Evolutionary conservation across 1,284 basidiomycete species (phyloP).

Genomic region (Marasmius oreades): DNA sequence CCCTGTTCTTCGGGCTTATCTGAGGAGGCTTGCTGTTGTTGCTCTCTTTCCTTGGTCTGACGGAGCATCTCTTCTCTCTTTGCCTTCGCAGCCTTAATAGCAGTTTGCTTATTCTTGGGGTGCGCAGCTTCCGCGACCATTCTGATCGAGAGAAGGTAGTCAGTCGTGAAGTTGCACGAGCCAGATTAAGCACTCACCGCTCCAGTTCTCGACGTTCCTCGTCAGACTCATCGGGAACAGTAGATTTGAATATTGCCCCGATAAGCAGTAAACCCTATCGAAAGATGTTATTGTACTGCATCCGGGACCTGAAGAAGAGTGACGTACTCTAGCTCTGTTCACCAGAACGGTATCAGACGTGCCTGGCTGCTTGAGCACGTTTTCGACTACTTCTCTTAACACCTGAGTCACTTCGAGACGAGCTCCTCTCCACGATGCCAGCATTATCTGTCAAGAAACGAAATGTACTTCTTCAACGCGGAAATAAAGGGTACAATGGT

Average conservation of each 20-base stretch:
- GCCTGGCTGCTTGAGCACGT: constrained; percentile 75
- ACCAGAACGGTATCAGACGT: constrained; percentile 68
- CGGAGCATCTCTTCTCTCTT: constrained; percentile 35
- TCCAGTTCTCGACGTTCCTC: constrained; percentile 91
- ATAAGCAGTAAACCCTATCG: constrained; percentile 74
- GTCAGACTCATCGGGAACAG: constrained; percentile 84
- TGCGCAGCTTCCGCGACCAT: constrained; percentile 71
- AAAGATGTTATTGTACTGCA: constrained; percentile 1
- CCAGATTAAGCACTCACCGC: constrained; percentile 43
- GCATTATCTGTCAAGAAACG: constrained; percentile 64
- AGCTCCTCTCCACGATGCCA: constrained; percentile 94
- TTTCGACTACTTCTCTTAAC: constrained; percentile 74
- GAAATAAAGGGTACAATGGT: constrained; percentile 2
- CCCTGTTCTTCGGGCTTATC: constrained; percentile 20
- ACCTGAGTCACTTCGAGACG: constrained; percentile 90
- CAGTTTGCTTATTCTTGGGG: constrained; percentile 57
- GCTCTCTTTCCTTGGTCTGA: constrained; percentile 13
- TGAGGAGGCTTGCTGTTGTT: background rate
- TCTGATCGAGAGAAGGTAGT: constrained; percentile 28
- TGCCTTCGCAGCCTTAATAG: constrained; percentile 37
- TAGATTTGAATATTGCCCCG: constrained; percentile 83
- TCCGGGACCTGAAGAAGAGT: constrained; percentile 1
- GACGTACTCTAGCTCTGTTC: constrained; percentile 76
- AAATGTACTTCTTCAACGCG: constrained; percentile 2
- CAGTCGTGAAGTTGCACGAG: constrained; percentile 1